Conservation (phyloP, 2,329 filamentous ascomycete species). For the Chrysoporthe deuterocubensis region DNA sequence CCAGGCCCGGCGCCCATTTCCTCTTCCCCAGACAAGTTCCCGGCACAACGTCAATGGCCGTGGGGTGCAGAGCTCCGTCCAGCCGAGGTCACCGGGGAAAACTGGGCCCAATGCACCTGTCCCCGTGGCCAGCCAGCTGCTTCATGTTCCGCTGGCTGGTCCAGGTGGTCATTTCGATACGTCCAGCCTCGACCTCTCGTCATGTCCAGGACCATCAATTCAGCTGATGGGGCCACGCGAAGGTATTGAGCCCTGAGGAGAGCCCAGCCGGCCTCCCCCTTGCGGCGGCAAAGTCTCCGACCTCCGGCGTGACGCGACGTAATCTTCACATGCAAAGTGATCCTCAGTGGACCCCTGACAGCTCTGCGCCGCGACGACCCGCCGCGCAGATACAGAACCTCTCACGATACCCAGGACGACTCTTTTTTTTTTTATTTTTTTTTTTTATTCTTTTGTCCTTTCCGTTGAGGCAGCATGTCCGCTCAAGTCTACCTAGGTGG, state of each 20-base stretch:
- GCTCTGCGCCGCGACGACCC: not conserved
- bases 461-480: too few relatives aligned
- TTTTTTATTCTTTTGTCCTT: too few relatives aligned
- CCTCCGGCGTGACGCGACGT: constrained; percentile 11
- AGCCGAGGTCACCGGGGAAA: constrained; percentile 25
- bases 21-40: constrained; percentile 10
- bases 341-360: constrained; percentile 1
- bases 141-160: not conserved
- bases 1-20: not conserved
- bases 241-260: not conserved
- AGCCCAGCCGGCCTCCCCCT: not conserved
- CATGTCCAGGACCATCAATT: not conserved
- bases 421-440: too few relatives aligned
- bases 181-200: not conserved
- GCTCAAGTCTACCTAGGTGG: too few relatives aligned
- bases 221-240: constrained; percentile 10
- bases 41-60: not conserved
- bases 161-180: not conserved
- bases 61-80: constrained; percentile 16
- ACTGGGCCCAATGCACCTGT: constrained; percentile 1
- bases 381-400: not conserved
- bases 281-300: not conserved
- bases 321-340: constrained; percentile 14
- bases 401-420: not conserved
- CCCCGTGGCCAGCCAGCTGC: not conserved